Evolutionary conservation across 2,329 filamentous ascomycete genomes (phyloP).

Genomic region (Ceratocystis variospora): DNA sequence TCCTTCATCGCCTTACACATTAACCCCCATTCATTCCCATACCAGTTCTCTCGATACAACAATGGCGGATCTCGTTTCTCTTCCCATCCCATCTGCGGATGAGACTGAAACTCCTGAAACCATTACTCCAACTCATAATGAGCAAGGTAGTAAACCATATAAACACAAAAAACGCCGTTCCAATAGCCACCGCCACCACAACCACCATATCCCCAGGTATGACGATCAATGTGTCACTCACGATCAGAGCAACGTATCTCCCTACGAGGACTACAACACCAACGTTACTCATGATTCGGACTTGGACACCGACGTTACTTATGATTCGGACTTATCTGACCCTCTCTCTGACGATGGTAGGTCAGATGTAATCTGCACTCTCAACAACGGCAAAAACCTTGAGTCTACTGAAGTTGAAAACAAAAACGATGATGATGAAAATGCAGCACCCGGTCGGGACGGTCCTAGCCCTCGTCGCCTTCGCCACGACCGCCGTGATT

Average conservation of each 20-base stretch:
- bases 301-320: neutral
- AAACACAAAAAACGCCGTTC: neutral
- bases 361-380: neutral
- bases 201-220: neutral
- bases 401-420: neutral
- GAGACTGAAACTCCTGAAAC: too few relatives aligned
- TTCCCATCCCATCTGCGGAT: too few relatives aligned
- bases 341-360: neutral
- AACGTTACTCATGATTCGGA: neutral
- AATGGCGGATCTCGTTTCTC: too few relatives aligned
- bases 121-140: too few relatives aligned
- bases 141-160: too few relatives aligned
- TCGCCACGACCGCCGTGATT: conserved; percentile 22
- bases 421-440: conserved; percentile 14
- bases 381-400: neutral
- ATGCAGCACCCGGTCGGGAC: conserved; percentile 21
- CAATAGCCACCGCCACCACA: neutral
- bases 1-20: too few relatives aligned
- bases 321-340: neutral
- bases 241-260: neutral
- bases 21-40: too few relatives aligned
- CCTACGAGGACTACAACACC: neutral
- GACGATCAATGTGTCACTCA: neutral
- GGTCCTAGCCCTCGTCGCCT: conserved; percentile 23
- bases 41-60: too few relatives aligned